Conservation (phyloP, 2,329 filamentous ascomycete genomes). For the Neodidymelliopsis sp. region DNA sequence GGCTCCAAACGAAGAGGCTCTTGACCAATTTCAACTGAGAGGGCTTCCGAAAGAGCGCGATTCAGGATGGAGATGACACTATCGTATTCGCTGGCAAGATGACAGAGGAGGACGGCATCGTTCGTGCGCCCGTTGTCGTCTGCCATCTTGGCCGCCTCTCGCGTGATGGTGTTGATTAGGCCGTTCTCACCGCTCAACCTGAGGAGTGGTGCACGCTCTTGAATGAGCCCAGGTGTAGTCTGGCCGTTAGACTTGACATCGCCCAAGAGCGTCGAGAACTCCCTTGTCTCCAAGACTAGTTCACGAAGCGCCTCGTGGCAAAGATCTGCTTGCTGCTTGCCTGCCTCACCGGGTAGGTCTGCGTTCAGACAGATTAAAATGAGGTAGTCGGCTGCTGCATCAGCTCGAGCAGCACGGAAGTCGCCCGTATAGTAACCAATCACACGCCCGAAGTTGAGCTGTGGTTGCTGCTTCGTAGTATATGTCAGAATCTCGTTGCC, state of each 20-base stretch:
- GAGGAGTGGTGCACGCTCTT: conserved; percentile 83
- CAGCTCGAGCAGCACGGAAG: conserved; percentile 89
- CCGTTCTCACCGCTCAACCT: conserved; percentile 80
- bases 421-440: conserved; percentile 95
- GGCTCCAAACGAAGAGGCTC: conserved; percentile 80
- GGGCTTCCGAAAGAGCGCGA: conserved; percentile 85
- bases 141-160: conserved; percentile 89
- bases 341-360: conserved; percentile 77
- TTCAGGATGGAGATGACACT: conserved; percentile 91
- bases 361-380: conserved; percentile 89
- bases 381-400: conserved; percentile 92
- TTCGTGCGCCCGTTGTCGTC: conserved; percentile 94
- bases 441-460: conserved; percentile 94
- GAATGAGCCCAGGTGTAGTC: conserved; percentile 85
- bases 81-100: conserved; percentile 94
- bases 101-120: conserved; percentile 92
- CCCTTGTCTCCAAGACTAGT: conserved; percentile 93
- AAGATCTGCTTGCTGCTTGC: conserved; percentile 77
- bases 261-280: conserved; percentile 92
- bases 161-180: conserved; percentile 89
- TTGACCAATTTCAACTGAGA: conserved; percentile 85
- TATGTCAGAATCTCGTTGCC: conserved; percentile 70
- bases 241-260: conserved; percentile 88
- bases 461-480: conserved; percentile 73
- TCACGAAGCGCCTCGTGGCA: conserved; percentile 94